Evolutionary conservation across 192 early-diverging fungal genomes (phyloP), one percentile per base, ranked within the genome.

Genomic region (Dissophora ornata): DNA sequence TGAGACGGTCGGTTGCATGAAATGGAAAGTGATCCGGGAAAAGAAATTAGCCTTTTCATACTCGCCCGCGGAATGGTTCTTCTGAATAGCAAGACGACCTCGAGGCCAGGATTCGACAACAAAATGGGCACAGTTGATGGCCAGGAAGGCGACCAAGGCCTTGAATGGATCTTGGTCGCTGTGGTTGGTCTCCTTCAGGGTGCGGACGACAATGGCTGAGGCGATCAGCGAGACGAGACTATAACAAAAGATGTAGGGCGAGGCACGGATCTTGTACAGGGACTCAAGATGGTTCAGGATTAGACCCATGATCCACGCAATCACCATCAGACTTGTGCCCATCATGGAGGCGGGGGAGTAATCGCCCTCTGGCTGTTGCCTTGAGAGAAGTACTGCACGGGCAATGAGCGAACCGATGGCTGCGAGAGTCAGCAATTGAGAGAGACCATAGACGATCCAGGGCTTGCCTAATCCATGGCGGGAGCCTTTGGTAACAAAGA

Each of bases 21-120:
- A 73, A 22, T 73, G 56, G 48, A 73, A 64, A 24, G 22, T 16
- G 22, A 41, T 47, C 0, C 70, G 70, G 2, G 70, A 73, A 30
- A 58, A 53, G 18, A 73, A 47, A 47, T 64, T 73, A 26, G 70
- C 70, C 29, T 64, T 73, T 33, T 73, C 70, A 19, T 64, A 73
- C 3, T n/a, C 42, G 4, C 48, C 44, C 13, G 19, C 19, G 0
- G 5, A 38, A 25, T 47, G 51, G 3, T 24, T 8, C 34, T 53
- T 33, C 5, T 73, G 70, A 16, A 58, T 46, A 6, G 41, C 15
- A 4, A 47, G 64, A 24, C 18, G 19, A 0, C 62, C 61, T 24
- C 70, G 40, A 2, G 70, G 70, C 70, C 60, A 73, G 7, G 70
- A 32, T 22, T 64, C 55, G 4, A 73, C 49, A 9, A 29, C 5